phyloP scores from a whole-genome alignment of 306 rosid genomes.

The Trichosanthes truncata region DNA sequence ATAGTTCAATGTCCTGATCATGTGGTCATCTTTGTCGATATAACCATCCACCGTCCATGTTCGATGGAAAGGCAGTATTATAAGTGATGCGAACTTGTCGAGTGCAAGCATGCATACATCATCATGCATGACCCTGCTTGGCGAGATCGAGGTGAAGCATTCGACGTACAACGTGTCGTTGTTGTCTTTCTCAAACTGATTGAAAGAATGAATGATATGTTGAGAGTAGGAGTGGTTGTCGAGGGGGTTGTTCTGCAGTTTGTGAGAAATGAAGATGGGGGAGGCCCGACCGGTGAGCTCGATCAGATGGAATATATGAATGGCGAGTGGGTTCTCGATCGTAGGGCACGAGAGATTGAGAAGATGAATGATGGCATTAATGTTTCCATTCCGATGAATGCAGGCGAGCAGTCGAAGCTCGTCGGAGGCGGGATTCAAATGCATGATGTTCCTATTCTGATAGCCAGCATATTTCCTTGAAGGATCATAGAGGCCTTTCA shows the following conservation, averaged over 20 bases:
- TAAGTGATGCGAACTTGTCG: slow-evolving; percentile 41
- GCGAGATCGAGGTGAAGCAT: slow-evolving; percentile 52
- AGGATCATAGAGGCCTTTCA: slow-evolving; percentile 40
- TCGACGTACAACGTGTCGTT: slow-evolving; percentile 13
- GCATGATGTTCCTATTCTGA: slow-evolving; percentile 30
- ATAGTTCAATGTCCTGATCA: slow-evolving; percentile 28
- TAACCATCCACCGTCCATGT: slow-evolving; percentile 44
- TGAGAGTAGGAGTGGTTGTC: slow-evolving; percentile 1
- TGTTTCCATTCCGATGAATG: slow-evolving; percentile 25
- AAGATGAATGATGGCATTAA: slow-evolving; percentile 21
- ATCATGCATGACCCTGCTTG: slow-evolving; percentile 44
- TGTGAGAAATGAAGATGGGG: slow-evolving; percentile 39
- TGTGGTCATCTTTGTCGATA: slow-evolving; percentile 32
- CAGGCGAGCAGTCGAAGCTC: slow-evolving; percentile 30
- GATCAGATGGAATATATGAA: slow-evolving; percentile 39
- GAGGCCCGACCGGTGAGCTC: slow-evolving; percentile 45
- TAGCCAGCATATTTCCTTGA: slow-evolving; percentile 43
- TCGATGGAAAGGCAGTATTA: slow-evolving; percentile 53
- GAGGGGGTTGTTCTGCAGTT: slow-evolving; percentile 20
- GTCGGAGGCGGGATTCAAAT: slow-evolving; percentile 14
- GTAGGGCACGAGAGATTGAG: slow-evolving; percentile 38
- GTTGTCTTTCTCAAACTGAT: slow-evolving; percentile 23
- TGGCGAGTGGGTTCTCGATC: slow-evolving; percentile 16
- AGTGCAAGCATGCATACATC: slow-evolving; percentile 57
- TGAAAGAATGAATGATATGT: slow-evolving; percentile 30